phyloP scores from a whole-genome alignment of 805 yeast genomes.

The Wickerhamiella lipophila region DNA sequence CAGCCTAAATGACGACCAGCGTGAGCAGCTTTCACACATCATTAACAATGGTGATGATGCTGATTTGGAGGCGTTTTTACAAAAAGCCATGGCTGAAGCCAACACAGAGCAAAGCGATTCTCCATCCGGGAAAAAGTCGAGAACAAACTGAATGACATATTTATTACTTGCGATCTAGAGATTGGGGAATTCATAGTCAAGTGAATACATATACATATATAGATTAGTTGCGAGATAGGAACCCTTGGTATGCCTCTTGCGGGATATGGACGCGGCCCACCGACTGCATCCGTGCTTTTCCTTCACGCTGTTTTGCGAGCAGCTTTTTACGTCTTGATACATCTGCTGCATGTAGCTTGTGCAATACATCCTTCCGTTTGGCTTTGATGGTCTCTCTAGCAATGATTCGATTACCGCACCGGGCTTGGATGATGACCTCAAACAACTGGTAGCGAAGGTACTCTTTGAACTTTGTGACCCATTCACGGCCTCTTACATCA shows the following conservation, averaged over 20 bases:
- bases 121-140: constrained; percentile 1
- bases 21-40: constrained; percentile 54
- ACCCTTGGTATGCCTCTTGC: constrained; percentile 81
- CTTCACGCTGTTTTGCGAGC: constrained; percentile 80
- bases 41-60: constrained; percentile 71
- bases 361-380: constrained; percentile 86
- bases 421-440: constrained; percentile 87
- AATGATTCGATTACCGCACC: constrained; percentile 61
- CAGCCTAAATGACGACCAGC: constrained; percentile 32
- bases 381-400: constrained; percentile 94
- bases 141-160: background rate
- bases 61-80: constrained; percentile 53
- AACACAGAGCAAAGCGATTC: background rate
- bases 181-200: no score
- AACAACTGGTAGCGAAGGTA: constrained; percentile 71
- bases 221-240: constrained; percentile 32
- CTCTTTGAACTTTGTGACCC: constrained; percentile 72
- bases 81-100: constrained; percentile 38
- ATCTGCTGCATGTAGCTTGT: constrained; percentile 87
- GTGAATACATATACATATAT: background rate
- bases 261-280: constrained; percentile 68
- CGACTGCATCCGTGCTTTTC: constrained; percentile 72
- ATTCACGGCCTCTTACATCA: constrained; percentile 58
- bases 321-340: constrained; percentile 79
- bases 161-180: no score